Base-by-base conservation (phyloP, 768 basidiomycete species). In the Boletus subparvulus region DNA sequence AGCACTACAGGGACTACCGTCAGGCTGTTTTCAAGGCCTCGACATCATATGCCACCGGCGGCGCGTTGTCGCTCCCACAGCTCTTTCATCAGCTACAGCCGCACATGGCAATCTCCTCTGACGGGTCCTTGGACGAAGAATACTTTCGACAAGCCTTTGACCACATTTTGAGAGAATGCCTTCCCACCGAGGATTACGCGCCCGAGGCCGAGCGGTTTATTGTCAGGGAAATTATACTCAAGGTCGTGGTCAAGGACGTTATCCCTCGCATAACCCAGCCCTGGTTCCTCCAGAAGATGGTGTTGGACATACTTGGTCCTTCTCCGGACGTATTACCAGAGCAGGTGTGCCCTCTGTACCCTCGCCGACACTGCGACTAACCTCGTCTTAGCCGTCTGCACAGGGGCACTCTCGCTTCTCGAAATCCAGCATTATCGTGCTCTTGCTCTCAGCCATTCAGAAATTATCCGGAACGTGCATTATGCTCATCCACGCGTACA, bases 51-150 rank as follows among this genome's bases (percentile, higher is more conserved):
- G 88, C 89, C 1, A 67, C 76, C 1, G 87, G 86, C 1, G 86
- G 84, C 19, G 83, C 86, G 1, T 75, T 83, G 2, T 77, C 84
- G 21, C 75, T 88, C 3, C 78, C 84, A 1, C 77, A 80, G 61
- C 79, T 94, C 54, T 95, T 94, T 68, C 88, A 93, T 69, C 82
- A 83, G 50, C 75, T 88, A 6, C 92, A 96, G 61, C 87, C 92
- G 13, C 94, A 95, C 70, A 86, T 92, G 72, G 94, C 92, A 9
- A 62, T 95, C 45, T 77, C 80, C 2, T 46, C 83, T 3, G 84
- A 90, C 44, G 89, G 87, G n/a, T 63, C 65, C 21, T 73, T 90
- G 39, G 83, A 94, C 65, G 78, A 82, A 21, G 85, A 87, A 59
- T 96, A 95, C 67, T 79, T 92, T 55, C 84, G 92, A 42, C 88